A percentile compares a stretch with the other conserved stretches of the same genome.
phyloP scores from a whole-genome alignment of 2,329 filamentous ascomycete species.

The Colletotrichum lupini region DNA sequence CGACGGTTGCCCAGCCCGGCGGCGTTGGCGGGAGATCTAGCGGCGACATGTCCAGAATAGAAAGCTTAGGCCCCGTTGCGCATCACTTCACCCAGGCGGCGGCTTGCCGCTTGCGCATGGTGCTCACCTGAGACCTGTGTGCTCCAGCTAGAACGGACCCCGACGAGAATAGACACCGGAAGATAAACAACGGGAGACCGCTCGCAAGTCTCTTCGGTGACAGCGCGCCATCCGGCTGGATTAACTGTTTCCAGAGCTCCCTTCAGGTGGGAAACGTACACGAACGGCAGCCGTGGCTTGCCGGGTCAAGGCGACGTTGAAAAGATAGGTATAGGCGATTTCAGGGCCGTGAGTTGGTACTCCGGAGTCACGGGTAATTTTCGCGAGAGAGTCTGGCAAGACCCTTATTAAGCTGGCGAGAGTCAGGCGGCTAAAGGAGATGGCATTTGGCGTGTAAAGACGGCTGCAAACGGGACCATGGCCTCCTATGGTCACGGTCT shows the following conservation, averaged over 20 bases:
- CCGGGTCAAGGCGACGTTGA: background rate
- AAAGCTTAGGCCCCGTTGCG: conserved; percentile 3
- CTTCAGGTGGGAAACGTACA: conserved; percentile 8
- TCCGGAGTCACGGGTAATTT: background rate
- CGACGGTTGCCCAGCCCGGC: conserved; percentile 1
- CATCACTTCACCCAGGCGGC: conserved; percentile 8
- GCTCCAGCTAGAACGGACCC: background rate
- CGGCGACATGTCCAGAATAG: conserved; percentile 8
- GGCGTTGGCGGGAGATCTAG: conserved; percentile 9
- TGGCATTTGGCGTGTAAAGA: background rate
- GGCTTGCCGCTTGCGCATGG: conserved; percentile 28
- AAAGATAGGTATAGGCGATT: background rate
- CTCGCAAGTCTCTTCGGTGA: conserved; percentile 18
- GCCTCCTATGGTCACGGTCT: background rate
- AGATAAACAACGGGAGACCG: background rate
- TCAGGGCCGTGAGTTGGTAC: background rate
- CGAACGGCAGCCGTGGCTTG: conserved; percentile 15
- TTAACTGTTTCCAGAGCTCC: conserved; percentile 12
- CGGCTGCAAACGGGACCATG: background rate
- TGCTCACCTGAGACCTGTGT: conserved; percentile 31
- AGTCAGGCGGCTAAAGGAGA: background rate
- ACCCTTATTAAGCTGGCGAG: background rate
- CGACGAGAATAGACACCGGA: conserved; percentile 13
- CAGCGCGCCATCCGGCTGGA: conserved; percentile 9
- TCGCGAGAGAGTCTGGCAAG: background rate